A percentile compares a stretch with the other conserved stretches of the same genome.
Evolutionary conservation across 140 eudicot species (phyloP).

Genomic region (Cichorium intybus): DNA sequence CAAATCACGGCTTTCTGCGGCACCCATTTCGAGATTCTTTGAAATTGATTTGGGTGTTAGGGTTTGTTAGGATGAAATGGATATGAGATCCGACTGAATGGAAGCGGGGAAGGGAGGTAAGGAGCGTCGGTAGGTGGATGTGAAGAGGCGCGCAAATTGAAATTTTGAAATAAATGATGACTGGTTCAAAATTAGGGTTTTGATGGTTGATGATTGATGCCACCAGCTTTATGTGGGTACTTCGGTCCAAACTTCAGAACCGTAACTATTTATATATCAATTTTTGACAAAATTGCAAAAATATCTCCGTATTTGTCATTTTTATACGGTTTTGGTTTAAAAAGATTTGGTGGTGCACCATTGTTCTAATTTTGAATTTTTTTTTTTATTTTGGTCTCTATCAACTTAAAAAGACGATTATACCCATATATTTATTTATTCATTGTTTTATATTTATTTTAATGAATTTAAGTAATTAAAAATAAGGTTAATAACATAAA

Average conservation of each 20-base stretch:
- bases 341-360: too few relatives aligned
- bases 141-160: conserved; percentile 33
- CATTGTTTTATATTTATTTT: too few relatives aligned
- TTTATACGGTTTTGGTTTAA: too few relatives aligned
- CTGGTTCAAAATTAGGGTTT: conserved; percentile 8
- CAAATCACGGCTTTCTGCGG: conserved; percentile 69
- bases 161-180: conserved; percentile 24
- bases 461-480: too few relatives aligned
- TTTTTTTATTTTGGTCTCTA: too few relatives aligned
- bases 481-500: too few relatives aligned
- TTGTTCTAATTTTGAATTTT: too few relatives aligned
- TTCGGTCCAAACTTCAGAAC: background rate
- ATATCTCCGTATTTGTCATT: too few relatives aligned
- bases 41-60: conserved; percentile 22
- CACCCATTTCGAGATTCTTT: conserved; percentile 51
- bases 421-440: too few relatives aligned
- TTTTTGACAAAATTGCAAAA: too few relatives aligned
- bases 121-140: conserved; percentile 14
- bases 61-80: background rate
- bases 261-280: background rate
- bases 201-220: background rate
- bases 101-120: conserved; percentile 1
- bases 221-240: too few relatives aligned
- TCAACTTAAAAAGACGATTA: too few relatives aligned
- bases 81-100: conserved; percentile 2